phyloP scores from a whole-genome alignment of 202 grass and related monocot genomes.

The Setaria italica region DNA sequence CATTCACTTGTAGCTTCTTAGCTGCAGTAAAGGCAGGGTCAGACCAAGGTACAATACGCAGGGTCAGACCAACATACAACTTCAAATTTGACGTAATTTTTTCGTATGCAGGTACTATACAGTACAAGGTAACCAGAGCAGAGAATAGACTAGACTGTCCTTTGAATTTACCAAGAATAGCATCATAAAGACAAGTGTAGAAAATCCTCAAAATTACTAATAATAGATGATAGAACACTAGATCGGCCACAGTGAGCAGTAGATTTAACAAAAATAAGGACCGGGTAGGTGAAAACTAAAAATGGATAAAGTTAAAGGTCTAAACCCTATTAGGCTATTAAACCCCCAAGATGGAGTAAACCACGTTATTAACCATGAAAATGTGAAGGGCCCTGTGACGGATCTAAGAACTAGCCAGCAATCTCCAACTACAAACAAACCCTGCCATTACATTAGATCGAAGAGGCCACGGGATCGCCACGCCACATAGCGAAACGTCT shows the following conservation, averaged over 20 bases:
- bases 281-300: not conserved
- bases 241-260: not conserved
- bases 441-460: conserved; percentile 29
- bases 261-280: not conserved
- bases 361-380: not conserved
- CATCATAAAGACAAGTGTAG: not conserved
- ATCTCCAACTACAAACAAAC: not conserved
- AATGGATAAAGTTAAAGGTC: not conserved
- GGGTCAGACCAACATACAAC: not conserved
- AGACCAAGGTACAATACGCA: not conserved
- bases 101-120: not conserved
- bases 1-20: conserved; percentile 81
- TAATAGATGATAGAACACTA: not conserved
- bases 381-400: not conserved
- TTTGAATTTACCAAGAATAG: conserved; percentile 14
- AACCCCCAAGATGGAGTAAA: conserved; percentile 15
- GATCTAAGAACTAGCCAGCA: conserved; percentile 33
- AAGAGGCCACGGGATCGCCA: not conserved
- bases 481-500: not conserved
- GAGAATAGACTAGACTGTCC: not conserved
- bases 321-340: conserved; percentile 55
- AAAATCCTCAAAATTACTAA: not conserved
- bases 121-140: not conserved
- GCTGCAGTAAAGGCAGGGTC: conserved; percentile 47
- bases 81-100: not conserved